These are phyloP conservation scores for Coemansia sp. DNA, from an alignment of 192 early-diverging fungal genomes.

Conservation along the genomic window DNA sequence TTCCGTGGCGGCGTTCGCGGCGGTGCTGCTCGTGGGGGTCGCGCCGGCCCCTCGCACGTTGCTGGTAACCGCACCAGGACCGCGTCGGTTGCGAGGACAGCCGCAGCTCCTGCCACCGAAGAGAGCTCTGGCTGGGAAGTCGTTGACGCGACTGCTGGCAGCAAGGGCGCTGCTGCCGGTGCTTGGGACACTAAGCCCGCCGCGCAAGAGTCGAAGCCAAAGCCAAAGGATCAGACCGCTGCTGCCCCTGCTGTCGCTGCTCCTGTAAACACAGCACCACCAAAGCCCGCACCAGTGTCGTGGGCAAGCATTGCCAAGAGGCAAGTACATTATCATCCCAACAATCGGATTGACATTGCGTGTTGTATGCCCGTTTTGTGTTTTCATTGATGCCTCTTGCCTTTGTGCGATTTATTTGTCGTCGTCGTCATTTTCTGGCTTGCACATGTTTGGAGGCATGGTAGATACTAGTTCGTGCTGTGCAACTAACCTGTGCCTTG, in stretches of 20 bases:
- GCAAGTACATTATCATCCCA: conserved; percentile 22
- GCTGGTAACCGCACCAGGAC: conserved; percentile 37
- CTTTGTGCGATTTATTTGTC: not conserved
- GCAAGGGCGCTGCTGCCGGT: conserved; percentile 8
- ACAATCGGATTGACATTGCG: conserved; percentile 5
- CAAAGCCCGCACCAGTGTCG: conserved; percentile 52
- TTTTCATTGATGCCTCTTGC: not conserved
- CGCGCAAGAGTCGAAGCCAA: conserved; percentile 19
- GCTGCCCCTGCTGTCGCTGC: conserved; percentile 11
- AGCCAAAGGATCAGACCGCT: conserved; percentile 8
- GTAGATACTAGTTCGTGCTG: not conserved
- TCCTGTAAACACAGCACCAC: conserved; percentile 25
- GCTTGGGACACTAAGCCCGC: conserved; percentile 19
- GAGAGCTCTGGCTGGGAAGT: conserved; percentile 38
- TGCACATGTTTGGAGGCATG: not conserved
- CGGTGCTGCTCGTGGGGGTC: conserved; percentile 67
- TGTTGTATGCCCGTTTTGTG: not conserved
- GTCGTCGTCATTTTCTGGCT: not conserved
- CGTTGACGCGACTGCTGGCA: conserved; percentile 10
- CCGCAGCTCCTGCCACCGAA: conserved; percentile 5
- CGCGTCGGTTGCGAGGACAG: conserved; percentile 30
- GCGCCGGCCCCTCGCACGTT: conserved; percentile 54
- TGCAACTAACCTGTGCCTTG: not conserved
- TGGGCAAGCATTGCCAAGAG: conserved; percentile 56
- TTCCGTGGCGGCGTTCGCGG: conserved; percentile 63